Conservation (phyloP, 2,329 filamentous ascomycete species). For the Magnaporthiopsis poae region DNA sequence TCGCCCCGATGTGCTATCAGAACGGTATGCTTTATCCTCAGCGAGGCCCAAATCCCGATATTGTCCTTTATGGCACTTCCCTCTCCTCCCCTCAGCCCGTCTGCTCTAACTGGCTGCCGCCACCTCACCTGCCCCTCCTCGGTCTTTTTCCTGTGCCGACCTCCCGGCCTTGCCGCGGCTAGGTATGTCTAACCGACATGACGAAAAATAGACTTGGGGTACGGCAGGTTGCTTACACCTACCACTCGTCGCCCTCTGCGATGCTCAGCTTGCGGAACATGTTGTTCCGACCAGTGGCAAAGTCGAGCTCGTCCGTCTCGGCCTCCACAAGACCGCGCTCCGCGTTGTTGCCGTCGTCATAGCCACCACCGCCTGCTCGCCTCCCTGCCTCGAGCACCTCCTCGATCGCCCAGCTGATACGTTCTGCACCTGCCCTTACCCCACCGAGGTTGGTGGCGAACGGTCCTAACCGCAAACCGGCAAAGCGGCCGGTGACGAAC, state of each 20-base stretch:
- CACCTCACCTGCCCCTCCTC: no score
- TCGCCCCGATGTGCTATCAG: background rate
- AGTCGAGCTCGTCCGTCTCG: constrained; percentile 6
- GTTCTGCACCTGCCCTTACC: constrained; percentile 13
- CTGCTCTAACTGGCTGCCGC: no score
- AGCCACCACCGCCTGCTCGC: background rate
- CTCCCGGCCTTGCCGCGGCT: background rate
- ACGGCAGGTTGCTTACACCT: background rate
- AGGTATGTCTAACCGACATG: background rate
- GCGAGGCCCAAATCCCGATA: background rate
- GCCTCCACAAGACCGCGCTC: background rate
- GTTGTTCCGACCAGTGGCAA: constrained; percentile 7
- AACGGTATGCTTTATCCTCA: background rate
- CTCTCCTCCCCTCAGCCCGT: background rate
- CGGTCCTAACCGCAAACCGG: constrained; percentile 13
- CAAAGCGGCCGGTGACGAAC: constrained; percentile 15
- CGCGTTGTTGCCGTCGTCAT: background rate
- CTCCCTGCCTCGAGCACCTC: constrained; percentile 5
- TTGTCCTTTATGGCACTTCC: background rate
- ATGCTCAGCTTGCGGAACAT: constrained; percentile 4
- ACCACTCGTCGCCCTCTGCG: constrained; percentile 7
- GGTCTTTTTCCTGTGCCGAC: background rate
- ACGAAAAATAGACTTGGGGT: no score
- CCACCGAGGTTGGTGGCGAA: constrained; percentile 14
- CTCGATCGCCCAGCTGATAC: constrained; percentile 11